Conservation (phyloP, 352 stramenopile species). For the Peronospora destructor region DNA sequence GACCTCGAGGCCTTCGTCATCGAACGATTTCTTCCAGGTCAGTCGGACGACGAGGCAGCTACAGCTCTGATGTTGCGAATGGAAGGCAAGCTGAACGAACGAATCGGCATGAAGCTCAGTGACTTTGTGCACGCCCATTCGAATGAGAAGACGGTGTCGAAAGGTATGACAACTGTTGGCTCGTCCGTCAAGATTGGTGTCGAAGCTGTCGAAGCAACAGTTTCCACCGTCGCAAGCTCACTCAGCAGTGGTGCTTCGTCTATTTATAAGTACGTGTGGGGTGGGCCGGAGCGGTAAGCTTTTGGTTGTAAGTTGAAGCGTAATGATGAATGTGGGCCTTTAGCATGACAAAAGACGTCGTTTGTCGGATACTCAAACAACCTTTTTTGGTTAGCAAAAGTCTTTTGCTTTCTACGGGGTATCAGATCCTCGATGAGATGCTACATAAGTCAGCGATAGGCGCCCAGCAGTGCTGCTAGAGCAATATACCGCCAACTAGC, state of each 20-base stretch:
- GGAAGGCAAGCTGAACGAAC: constrained; percentile 84
- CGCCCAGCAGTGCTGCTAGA: no score
- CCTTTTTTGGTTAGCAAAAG: no score
- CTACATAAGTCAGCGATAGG: no score
- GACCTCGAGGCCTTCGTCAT: constrained; percentile 80
- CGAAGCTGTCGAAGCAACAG: constrained; percentile 58
- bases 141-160: constrained; percentile 81
- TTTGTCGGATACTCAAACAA: no score
- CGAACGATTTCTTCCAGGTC: constrained; percentile 72
- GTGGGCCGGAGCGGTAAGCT: constrained; percentile 22
- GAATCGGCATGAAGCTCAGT: constrained; percentile 78
- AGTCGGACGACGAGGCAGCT: constrained; percentile 75
- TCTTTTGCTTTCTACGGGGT: no score
- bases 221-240: constrained; percentile 74
- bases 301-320: constrained; percentile 2
- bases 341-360: not conserved
- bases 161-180: constrained; percentile 70
- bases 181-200: constrained; percentile 80
- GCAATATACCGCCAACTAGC: no score
- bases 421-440: no score
- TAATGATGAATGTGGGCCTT: not conserved
- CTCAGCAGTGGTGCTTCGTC: constrained; percentile 68
- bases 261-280: constrained; percentile 85
- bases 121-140: constrained; percentile 83
- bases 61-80: constrained; percentile 77